Base-by-base conservation (phyloP, 495 filamentous ascomycete species). In the Pyrenopolyporus hunteri region DNA sequence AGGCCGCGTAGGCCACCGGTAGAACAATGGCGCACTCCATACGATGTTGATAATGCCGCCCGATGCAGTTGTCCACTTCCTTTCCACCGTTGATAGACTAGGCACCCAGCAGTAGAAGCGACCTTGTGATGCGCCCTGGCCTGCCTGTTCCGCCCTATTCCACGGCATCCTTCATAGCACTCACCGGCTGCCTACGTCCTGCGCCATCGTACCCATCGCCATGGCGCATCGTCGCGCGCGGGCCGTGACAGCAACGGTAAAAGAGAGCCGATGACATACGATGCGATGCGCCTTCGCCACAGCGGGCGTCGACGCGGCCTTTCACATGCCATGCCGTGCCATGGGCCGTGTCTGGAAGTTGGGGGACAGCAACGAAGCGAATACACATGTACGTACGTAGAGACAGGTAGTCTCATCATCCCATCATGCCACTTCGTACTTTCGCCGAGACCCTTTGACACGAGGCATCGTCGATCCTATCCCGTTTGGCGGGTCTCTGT, bases 291-390 rank as follows among this genome's bases (percentile, higher is more conserved):
- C 33, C 16, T 14, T 52, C 47, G 42, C 59, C 59, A 63, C 59
- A 47, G 19, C 20, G 31, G n/a, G 52, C 35, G 33, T 32, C 51
- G 32, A 51, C 33, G 35, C 23, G 39, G 10, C 33, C 43, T 16
- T 57, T 57, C 59, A 57, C 59, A 57, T 63, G 59, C 14, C 40
- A 45, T 32, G 39, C 52, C 46, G 17, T n/a, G 16, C 11, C 32
- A 51, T 42, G 33, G 32, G n/a, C n/a, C n/a, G n/a, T n/a, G n/a
- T n/a, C n/a, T n/a, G n/a, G n/a, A n/a, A n/a, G n/a, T n/a, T n/a
- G n/a, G n/a, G n/a, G n/a, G n/a, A n/a, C n/a, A n/a, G n/a, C n/a
- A n/a, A n/a, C n/a, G n/a, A 47, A 36, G 31, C 11, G 16, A 22
- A 33, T 26, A 46, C 25, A 52, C 19, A 46, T n/a, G 25, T 36